Evolutionary conservation across 106 monocot species (phyloP).

Genomic region (Acanthochlamys bracteata): DNA sequence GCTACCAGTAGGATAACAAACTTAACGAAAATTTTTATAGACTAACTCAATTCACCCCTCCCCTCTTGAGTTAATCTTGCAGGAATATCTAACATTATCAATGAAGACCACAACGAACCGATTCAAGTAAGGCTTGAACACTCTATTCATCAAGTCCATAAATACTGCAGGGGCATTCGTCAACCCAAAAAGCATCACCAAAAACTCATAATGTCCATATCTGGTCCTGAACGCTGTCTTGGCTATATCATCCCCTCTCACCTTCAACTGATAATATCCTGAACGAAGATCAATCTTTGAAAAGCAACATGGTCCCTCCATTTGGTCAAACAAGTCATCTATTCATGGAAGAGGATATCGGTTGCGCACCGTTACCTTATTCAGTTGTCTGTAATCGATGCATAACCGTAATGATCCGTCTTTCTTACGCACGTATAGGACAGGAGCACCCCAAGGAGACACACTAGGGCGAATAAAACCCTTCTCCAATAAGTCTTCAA

Average conservation of each 20-base stretch:
- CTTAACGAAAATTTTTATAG: too few species aligned
- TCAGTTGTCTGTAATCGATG: too few species aligned
- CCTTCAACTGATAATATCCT: not conserved
- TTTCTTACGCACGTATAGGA: too few species aligned
- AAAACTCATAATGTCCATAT: conserved; percentile 1
- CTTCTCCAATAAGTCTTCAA: too few species aligned
- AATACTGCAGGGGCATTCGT: not conserved
- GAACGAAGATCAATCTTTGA: not conserved
- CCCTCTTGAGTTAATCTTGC: too few species aligned
- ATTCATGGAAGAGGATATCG: conserved; percentile 1
- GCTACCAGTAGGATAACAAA: too few species aligned
- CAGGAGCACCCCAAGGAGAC: too few species aligned
- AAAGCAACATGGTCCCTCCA: not conserved
- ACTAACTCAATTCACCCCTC: too few species aligned
- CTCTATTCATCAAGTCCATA: conserved; percentile 4
- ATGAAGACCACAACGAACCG: conserved; percentile 5
- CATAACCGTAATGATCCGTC: too few species aligned
- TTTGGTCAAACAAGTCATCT: conserved; percentile 7
- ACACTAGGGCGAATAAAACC: not conserved
- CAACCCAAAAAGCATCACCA: not conserved
- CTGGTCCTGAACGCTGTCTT: conserved; percentile 6
- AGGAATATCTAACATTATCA: too few species aligned
- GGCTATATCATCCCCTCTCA: not conserved
- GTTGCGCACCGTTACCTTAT: not conserved
- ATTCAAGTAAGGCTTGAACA: not conserved